These are phyloP conservation scores for Pilobolus umbonatus DNA, from an alignment of 192 early-diverging fungal species.

Conservation along the genomic window DNA sequence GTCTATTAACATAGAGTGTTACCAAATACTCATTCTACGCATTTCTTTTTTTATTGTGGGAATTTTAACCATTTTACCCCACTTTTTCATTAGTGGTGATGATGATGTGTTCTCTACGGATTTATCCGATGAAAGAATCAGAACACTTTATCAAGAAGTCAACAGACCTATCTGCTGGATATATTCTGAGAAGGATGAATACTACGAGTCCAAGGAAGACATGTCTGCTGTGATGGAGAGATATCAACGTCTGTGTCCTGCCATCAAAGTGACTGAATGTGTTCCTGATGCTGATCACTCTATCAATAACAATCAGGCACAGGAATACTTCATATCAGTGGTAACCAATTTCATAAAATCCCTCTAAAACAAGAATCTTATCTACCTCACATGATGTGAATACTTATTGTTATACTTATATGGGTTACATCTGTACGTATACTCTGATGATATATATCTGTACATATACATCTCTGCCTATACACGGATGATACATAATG, in stretches of 20 bases:
- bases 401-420: background rate
- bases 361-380: background rate
- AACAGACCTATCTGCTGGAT: constrained; percentile 5
- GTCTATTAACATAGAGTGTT: background rate
- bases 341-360: constrained; percentile 4
- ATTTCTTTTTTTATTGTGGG: no score
- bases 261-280: constrained; percentile 4
- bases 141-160: constrained; percentile 1
- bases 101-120: constrained; percentile 23
- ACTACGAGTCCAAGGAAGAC: background rate
- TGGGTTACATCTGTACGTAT: no score
- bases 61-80: no score
- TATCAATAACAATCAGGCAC: background rate
- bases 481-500: no score
- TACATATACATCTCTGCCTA: no score
- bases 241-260: constrained; percentile 6
- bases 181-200: constrained; percentile 11
- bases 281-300: constrained; percentile 12
- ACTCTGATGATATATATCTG: no score
- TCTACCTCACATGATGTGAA: background rate
- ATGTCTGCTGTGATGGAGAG: constrained; percentile 8
- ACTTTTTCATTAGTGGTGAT: constrained; percentile 16
- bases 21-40: background rate
- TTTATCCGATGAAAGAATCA: constrained; percentile 9
- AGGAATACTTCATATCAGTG: background rate